A percentile compares a stretch with the other conserved stretches of the same genome.
phyloP scores from a whole-genome alignment of 192 early-diverging fungal genomes.

The Coemansia umbellata region DNA sequence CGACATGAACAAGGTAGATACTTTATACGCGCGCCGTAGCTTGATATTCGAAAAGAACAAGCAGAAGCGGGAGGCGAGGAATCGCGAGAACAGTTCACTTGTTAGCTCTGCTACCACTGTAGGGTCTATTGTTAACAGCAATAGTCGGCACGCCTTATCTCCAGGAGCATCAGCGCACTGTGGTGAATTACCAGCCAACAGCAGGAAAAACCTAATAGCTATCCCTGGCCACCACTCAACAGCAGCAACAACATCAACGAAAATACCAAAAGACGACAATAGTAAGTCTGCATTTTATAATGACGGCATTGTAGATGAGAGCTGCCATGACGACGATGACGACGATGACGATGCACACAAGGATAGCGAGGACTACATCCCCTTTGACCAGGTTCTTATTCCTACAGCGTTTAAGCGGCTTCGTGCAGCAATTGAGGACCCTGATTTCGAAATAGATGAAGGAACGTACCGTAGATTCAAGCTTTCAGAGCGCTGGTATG shows the following conservation, averaged over 20 bases:
- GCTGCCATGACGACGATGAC: conserved; percentile 9
- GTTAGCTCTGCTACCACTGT: not conserved
- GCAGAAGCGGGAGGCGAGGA: conserved; percentile 22
- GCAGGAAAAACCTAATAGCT: too few species aligned
- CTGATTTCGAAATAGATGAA: conserved; percentile 39
- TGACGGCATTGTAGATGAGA: too few species aligned
- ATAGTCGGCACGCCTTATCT: not conserved
- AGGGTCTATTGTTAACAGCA: not conserved
- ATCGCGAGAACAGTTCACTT: not conserved
- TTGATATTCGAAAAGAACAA: conserved; percentile 40
- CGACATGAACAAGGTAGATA: conserved; percentile 48
- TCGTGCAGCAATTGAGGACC: conserved; percentile 33
- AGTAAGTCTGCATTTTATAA: not conserved
- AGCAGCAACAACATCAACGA: not conserved
- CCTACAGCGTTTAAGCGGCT: conserved; percentile 51
- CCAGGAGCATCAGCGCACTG: not conserved
- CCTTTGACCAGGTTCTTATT: conserved; percentile 50
- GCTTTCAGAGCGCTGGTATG: conserved; percentile 51
- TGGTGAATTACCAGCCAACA: not conserved
- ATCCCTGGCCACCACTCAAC: not conserved
- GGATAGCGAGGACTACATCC: conserved; percentile 30
- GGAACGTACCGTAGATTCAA: conserved; percentile 46
- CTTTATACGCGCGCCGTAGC: conserved; percentile 36
- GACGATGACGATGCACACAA: conserved; percentile 9
- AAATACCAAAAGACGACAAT: not conserved